phyloP scores from a whole-genome alignment of 148 eudicot genomes.

The Rheum nobile region DNA sequence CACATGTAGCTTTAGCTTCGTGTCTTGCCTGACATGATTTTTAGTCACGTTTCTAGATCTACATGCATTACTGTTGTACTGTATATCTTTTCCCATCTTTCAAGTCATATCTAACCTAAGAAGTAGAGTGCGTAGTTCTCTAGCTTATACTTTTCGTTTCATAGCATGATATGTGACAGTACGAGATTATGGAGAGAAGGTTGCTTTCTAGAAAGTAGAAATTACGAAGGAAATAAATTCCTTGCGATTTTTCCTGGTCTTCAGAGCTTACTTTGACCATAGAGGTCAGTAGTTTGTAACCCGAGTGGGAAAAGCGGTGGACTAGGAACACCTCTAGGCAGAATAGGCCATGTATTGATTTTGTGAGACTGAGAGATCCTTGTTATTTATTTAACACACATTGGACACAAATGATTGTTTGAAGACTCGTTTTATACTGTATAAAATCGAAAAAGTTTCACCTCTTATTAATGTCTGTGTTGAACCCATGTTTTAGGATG shows the following conservation, averaged over 20 bases:
- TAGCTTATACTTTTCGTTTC: neutral
- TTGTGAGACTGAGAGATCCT: neutral
- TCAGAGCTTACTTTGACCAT: neutral
- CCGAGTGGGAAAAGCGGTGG: neutral
- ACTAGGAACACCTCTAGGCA: neutral
- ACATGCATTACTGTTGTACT: neutral
- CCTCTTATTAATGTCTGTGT: too few species aligned
- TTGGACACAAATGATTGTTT: too few species aligned
- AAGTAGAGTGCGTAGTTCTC: neutral
- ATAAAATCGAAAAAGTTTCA: too few species aligned
- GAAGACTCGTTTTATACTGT: too few species aligned
- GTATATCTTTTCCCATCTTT: neutral
- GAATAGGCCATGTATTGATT: too few species aligned
- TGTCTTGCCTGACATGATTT: neutral
- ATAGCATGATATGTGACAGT: neutral
- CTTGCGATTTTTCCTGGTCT: neutral
- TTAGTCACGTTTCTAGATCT: neutral
- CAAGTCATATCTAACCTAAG: neutral
- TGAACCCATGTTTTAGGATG: too few species aligned
- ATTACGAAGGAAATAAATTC: neutral
- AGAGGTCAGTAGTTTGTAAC: neutral
- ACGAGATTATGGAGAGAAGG: neutral
- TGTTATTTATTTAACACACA: neutral
- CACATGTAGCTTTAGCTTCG: neutral
- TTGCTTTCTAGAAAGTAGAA: neutral